Evolutionary conservation across 129 eudicot species (phyloP).

Genomic region (Daucus carota): DNA sequence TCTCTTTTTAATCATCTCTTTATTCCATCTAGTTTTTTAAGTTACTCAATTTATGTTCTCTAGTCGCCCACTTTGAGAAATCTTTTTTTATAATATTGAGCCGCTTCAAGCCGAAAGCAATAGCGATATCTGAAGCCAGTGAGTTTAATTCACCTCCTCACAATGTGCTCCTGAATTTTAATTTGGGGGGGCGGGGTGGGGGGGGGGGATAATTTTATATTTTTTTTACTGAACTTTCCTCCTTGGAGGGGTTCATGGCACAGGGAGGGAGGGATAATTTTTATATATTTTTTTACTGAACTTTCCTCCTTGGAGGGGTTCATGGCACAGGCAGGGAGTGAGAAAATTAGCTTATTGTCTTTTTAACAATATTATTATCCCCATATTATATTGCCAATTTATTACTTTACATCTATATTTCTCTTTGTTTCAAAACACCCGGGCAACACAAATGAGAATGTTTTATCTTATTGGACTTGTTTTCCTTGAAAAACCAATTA

Average conservation of each 20-base stretch:
- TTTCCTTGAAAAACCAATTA: not conserved
- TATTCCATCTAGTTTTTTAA: not conserved
- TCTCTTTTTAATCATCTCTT: not conserved
- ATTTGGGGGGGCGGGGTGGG: not conserved
- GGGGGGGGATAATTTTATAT: not conserved
- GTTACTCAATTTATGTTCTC: not conserved
- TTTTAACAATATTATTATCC: too few relatives aligned
- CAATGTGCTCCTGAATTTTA: not conserved
- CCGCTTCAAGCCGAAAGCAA: too few relatives aligned
- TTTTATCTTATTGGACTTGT: not conserved
- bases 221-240: not conserved
- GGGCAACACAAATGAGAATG: not conserved
- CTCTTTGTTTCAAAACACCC: not conserved
- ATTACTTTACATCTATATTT: not conserved
- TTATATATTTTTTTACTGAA: not conserved
- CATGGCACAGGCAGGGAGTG: not conserved
- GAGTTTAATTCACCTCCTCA: not conserved
- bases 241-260: not conserved
- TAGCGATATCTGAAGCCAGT: too few relatives aligned
- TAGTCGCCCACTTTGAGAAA: not conserved
- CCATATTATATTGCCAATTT: not conserved
- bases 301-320: not conserved
- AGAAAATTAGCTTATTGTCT: not conserved
- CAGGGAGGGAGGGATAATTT: not conserved
- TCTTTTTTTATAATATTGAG: too few relatives aligned